phyloP scores from a whole-genome alignment of 1,284 basidiomycete species.

The Cryptococcus amylolentus region DNA sequence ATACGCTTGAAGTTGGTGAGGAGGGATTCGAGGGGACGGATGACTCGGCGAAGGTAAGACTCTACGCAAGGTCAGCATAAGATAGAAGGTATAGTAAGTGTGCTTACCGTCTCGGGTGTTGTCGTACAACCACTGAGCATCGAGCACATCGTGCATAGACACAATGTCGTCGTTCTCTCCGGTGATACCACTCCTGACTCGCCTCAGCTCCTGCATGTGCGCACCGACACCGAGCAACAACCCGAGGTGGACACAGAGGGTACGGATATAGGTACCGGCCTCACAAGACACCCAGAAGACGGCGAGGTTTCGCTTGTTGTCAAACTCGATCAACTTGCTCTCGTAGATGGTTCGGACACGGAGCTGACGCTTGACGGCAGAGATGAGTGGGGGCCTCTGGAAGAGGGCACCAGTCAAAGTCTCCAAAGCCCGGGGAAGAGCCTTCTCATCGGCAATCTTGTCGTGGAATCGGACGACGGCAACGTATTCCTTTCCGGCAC shows the following conservation, averaged over 20 bases:
- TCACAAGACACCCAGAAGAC: constrained; percentile 99
- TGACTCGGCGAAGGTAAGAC: constrained; percentile 91
- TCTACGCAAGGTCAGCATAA: constrained; percentile 56
- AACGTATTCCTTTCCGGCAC: constrained; percentile 93
- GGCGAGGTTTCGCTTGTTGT: constrained; percentile 93
- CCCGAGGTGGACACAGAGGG: constrained; percentile 95
- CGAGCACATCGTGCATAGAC: constrained; percentile 99
- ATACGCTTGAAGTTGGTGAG: constrained; percentile 97
- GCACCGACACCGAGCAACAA: constrained; percentile 93
- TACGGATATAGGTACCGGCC: constrained; percentile 98
- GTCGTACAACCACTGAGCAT: constrained; percentile 98
- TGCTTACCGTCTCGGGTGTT: constrained; percentile 90
- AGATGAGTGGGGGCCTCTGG: constrained; percentile 97
- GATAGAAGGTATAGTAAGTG: not conserved
- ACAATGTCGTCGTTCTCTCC: constrained; percentile 98
- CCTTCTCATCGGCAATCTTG: constrained; percentile 71
- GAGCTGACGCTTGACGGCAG: constrained; percentile 97
- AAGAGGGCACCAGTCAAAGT: constrained; percentile 98
- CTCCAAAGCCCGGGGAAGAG: constrained; percentile 88
- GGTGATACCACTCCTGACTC: constrained; percentile 93
- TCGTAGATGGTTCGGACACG: constrained; percentile 98
- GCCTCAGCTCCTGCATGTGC: constrained; percentile 98
- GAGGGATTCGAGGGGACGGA: constrained; percentile 90
- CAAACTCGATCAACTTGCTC: constrained; percentile 93
- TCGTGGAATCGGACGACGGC: constrained; percentile 92